Evolutionary conservation across 2,329 filamentous ascomycete species (phyloP).

Genomic region (Trichoderma sp.): DNA sequence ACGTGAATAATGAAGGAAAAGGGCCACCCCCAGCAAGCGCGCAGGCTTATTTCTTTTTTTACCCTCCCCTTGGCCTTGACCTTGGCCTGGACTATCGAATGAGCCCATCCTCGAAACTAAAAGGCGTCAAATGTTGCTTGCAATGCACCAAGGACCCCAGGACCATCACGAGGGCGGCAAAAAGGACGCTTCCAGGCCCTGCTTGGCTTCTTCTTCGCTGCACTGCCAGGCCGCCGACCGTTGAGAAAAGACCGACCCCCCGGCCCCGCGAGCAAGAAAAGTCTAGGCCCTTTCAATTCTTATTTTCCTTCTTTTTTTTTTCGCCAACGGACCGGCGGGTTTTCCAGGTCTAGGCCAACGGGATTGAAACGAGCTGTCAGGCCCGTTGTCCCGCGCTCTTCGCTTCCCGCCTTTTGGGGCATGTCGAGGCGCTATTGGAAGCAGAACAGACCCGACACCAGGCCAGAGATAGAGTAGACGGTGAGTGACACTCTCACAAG

Average conservation of each 20-base stretch:
- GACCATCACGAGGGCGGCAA: slow-evolving; percentile 1
- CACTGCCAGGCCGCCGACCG: slow-evolving; percentile 2
- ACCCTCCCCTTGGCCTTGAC: slow-evolving; percentile 3
- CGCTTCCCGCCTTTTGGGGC: not conserved
- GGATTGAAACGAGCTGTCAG: not conserved
- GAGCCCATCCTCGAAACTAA: not conserved
- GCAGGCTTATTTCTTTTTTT: not conserved
- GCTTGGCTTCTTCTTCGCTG: not conserved
- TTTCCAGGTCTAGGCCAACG: slow-evolving; percentile 2
- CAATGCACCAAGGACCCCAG: slow-evolving; percentile 9
- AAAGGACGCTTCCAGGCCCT: slow-evolving; percentile 11
- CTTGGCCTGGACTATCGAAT: slow-evolving; percentile 3
- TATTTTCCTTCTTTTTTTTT: not conserved
- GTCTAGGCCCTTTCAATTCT: not conserved
- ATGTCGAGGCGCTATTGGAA: not conserved
- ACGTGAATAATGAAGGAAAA: too few species aligned
- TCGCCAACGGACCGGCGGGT: not conserved
- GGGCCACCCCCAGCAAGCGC: too few species aligned
- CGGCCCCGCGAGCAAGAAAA: not conserved
- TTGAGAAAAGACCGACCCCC: not conserved
- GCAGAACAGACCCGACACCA: not conserved
- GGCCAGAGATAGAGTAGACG: too few species aligned
- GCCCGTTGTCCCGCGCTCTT: not conserved
- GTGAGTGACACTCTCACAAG: not conserved
- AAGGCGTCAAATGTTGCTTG: not conserved